These are phyloP conservation scores for Saccharomycopsis fodiens DNA, from an alignment of 805 yeast genomes.

Conservation along the genomic window DNA sequence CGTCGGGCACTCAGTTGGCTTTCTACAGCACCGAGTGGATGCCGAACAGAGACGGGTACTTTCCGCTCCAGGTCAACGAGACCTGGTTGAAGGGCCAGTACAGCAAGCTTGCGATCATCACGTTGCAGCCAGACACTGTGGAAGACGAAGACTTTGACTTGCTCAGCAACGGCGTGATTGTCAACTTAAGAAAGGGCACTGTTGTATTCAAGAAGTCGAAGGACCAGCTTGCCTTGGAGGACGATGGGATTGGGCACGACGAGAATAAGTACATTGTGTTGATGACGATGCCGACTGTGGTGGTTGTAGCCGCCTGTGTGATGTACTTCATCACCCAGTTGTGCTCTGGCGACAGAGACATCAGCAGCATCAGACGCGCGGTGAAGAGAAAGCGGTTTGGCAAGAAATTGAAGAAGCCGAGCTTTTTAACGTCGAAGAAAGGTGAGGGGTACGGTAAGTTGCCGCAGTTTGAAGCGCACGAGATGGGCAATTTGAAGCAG, in stretches of 20 bases:
- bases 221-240: slow-evolving; percentile 34
- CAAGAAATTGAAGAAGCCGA: slow-evolving; percentile 34
- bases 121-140: slow-evolving; percentile 67
- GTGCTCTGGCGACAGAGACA: slow-evolving; percentile 50
- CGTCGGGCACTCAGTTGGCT: slow-evolving; percentile 33
- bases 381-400: slow-evolving; percentile 30
- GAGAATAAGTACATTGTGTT: slow-evolving; percentile 57
- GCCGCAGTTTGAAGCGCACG: slow-evolving; percentile 30
- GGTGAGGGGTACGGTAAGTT: slow-evolving; percentile 33
- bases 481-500: slow-evolving; percentile 14
- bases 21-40: slow-evolving; percentile 74
- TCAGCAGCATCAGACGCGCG: slow-evolving; percentile 34
- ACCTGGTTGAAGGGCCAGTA: slow-evolving; percentile 57
- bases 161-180: slow-evolving; percentile 43
- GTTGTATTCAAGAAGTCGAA: slow-evolving; percentile 36
- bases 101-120: slow-evolving; percentile 48
- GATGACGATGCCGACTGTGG: slow-evolving; percentile 57
- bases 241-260: slow-evolving; percentile 38
- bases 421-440: slow-evolving; percentile 27
- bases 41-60: slow-evolving; percentile 49
- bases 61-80: slow-evolving; percentile 50
- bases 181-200: slow-evolving; percentile 34
- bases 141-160: slow-evolving; percentile 60
- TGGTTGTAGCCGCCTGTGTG: slow-evolving; percentile 47
- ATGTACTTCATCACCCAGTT: slow-evolving; percentile 58